A percentile compares a stretch with the other conserved stretches of the same genome.
These are phyloP conservation scores for Sphagnum magellanicum DNA, from an alignment of 228 moss, liverwort and hornwort genomes.

Conservation along the genomic window DNA sequence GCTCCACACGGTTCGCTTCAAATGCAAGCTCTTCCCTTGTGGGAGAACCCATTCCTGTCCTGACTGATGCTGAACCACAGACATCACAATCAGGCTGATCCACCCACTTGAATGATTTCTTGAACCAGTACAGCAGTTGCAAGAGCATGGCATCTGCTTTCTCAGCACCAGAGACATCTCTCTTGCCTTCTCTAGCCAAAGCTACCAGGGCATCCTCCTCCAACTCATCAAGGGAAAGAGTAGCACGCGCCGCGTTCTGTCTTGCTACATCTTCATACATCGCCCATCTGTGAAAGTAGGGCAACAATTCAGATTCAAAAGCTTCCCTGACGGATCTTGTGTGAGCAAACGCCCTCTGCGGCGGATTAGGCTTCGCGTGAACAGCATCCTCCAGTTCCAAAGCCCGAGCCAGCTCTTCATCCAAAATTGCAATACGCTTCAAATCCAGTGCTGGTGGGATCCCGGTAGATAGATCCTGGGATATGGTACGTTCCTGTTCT, in stretches of 20 bases:
- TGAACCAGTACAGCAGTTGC: conserved; percentile 68
- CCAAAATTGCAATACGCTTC: not conserved
- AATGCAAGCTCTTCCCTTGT: conserved; percentile 30
- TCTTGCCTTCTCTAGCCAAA: conserved; percentile 50
- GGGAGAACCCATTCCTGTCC: conserved; percentile 21
- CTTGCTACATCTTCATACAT: conserved; percentile 46
- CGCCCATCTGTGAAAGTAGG: conserved; percentile 22
- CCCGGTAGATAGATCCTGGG: not conserved
- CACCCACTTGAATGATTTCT: conserved; percentile 64
- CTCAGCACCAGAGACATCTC: conserved; percentile 26
- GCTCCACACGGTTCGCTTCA: conserved; percentile 42
- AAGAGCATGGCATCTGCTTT: conserved; percentile 34
- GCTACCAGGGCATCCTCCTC: conserved; percentile 54
- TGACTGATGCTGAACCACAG: conserved; percentile 32
- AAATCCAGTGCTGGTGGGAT: not conserved
- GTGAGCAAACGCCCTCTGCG: conserved; percentile 2
- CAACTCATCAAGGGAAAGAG: conserved; percentile 40
- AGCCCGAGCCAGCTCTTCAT: conserved; percentile 35
- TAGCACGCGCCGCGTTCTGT: conserved; percentile 53
- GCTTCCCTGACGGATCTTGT: conserved; percentile 6
- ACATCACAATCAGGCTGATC: conserved; percentile 45
- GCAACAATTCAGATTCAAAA: conserved; percentile 17
- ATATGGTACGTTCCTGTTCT: not conserved
- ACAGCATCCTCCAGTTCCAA: conserved; percentile 21
- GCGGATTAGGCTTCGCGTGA: conserved; percentile 10